Evolutionary conservation across 164 flowering plant species (phyloP).

Genomic region (Umbellularia californica): DNA sequence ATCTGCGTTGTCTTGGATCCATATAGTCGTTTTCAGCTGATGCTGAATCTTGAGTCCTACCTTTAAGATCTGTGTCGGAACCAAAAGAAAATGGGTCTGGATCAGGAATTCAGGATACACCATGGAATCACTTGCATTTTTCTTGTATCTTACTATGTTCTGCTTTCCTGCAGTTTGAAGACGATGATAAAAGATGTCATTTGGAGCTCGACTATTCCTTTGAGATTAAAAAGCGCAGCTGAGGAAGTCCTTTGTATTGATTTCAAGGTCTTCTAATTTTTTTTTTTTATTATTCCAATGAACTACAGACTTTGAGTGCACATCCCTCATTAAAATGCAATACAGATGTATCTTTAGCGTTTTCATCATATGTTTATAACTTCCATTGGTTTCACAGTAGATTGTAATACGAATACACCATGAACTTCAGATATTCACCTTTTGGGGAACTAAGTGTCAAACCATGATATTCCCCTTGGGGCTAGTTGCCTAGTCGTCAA

Average conservation of each 20-base stretch:
- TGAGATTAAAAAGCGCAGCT: slow-evolving; percentile 45
- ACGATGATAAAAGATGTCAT: slow-evolving; percentile 64
- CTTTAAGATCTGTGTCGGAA: too few relatives aligned
- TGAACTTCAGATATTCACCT: neutral
- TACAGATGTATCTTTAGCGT: neutral
- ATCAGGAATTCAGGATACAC: too few relatives aligned
- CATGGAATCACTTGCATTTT: neutral
- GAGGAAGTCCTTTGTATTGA: neutral
- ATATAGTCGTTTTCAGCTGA: too few relatives aligned
- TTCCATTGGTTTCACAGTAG: neutral
- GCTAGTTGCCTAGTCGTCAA: too few relatives aligned
- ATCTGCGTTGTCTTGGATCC: too few relatives aligned
- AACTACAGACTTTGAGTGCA: neutral
- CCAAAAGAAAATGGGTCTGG: too few relatives aligned
- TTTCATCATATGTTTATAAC: neutral
- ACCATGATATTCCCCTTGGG: too few relatives aligned
- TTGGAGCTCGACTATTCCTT: slow-evolving; percentile 66
- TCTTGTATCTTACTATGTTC: neutral
- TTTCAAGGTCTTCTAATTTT: neutral
- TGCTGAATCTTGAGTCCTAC: too few relatives aligned
- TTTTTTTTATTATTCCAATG: neutral
- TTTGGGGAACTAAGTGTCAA: neutral
- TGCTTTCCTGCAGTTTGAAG: slow-evolving; percentile 58
- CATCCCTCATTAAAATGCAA: neutral
- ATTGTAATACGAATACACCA: neutral